Evolutionary conservation across 805 yeast genomes (phyloP), one percentile per base, ranked within the genome.

Genomic region (Lachancea lanzarotensis): DNA sequence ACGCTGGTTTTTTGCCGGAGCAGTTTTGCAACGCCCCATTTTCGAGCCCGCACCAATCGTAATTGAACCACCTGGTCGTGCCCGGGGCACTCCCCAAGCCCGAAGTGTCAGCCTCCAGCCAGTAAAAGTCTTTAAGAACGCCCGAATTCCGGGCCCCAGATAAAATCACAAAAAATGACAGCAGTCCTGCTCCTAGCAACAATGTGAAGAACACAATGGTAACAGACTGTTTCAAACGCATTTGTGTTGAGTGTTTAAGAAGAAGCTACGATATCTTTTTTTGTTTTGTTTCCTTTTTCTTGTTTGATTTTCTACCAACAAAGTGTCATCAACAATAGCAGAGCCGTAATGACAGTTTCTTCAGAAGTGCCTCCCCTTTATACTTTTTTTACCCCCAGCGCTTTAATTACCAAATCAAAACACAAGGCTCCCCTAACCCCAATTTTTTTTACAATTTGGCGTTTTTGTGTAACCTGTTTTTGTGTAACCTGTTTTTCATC

Each of bases 41-140:
- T 13, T 55, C 57, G 32, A 55, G 60, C 25, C 72, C 74, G 50
- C 74, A 71, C 55, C 81, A 71, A 50, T 82, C 81, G 75, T 91
- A 90, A 65, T 78, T 77, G 10, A 90, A 84, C 96, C 96, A 90
- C 55, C 90, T 79, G 2, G 87, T 70, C 13, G 65, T 59, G 2
- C 55, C 45, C 25, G 73, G 67, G 45, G 71, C 68, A 35, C 66
- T 60, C 16, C 65, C 56, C 46, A 82, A 76, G 34, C 62, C 66
- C 3, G 75, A 59, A 40, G 96, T 88, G 56, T 81, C 82, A 22
- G 88, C 95, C 58, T 79, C 71, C 35, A 90, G 59, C 90, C 93
- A 88, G 68, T 83, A 89, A 65, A 87, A 84, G 47, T 72, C 66
- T 56, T 76, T 74, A 56, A 87, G 62, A 4, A 83, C 76, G 35